Base-by-base conservation (phyloP, 768 basidiomycete species). In the Tulasnella sp. region DNA sequence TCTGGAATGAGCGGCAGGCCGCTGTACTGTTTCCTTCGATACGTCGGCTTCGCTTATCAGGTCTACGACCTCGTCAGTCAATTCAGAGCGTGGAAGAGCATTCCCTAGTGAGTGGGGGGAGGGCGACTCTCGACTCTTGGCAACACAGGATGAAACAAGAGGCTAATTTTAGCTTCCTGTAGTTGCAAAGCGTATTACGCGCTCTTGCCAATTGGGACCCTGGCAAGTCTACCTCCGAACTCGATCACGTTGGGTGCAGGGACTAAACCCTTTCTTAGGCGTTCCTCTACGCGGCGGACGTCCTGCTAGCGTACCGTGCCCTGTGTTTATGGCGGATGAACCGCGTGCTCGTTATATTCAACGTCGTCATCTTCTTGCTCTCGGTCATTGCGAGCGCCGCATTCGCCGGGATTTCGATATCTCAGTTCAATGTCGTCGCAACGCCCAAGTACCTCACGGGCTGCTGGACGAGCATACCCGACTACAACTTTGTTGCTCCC, bases 281-380 rank as follows among this genome's bases (percentile, higher is more conserved):
- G n/a, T 73, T 80, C 41, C 72, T 80, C 14, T 80, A 74, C 46
- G 58, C 79, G 14, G 74, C 74, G 0, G 79, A 80, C 46, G 31
- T 74, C 44, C 72, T 80, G 24, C 72, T 80, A 5, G 64, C 79
- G 16, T 80, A 80, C 72, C 72, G 79, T 20, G 79, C 79, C 4
- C 72, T 80, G 7, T 80, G 79, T 34, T 46, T 80, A 31, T 80
- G 72, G 72, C 64, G 79, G 20, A 80, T 80, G 79, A 80, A 80
- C 18, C 79, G 42, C 31, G 42, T n/a, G 20, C 79, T 80, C 54
- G 28, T 80, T 24, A 54, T 50, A 16, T 41, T 80, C 34, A 80
- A 75, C 40, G 34, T 40, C 46, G 42, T 50, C 41, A 12, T 75
- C 20, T 80, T 80, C 31, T 20, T 75, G 28, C 24, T 74, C 22